Evolutionary conservation across 2,329 filamentous ascomycete genomes (phyloP).

Genomic region (Beauveria medogensis): DNA sequence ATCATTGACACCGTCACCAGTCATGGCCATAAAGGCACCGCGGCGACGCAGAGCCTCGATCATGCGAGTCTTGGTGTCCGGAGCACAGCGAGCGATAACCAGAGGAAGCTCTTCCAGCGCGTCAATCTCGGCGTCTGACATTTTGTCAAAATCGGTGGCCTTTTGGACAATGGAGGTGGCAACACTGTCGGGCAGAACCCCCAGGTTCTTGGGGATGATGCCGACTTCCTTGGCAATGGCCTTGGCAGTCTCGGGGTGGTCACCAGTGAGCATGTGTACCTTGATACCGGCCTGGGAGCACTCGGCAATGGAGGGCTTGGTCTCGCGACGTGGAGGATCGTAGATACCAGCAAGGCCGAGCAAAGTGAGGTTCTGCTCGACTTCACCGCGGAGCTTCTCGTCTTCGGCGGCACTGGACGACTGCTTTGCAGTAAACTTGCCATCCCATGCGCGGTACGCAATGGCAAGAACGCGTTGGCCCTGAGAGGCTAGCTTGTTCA

Average conservation of each 20-base stretch:
- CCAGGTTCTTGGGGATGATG: slow-evolving; percentile 59
- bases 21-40: slow-evolving; percentile 74
- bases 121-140: slow-evolving; percentile 70
- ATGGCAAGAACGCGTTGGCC: slow-evolving; percentile 67
- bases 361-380: slow-evolving; percentile 64
- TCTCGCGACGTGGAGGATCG: slow-evolving; percentile 77
- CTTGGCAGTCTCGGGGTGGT: slow-evolving; percentile 69
- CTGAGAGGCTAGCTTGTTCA: slow-evolving; percentile 53
- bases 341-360: slow-evolving; percentile 81
- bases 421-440: slow-evolving; percentile 35
- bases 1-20: slow-evolving; percentile 82
- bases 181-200: slow-evolving; percentile 51
- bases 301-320: slow-evolving; percentile 60
- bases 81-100: slow-evolving; percentile 77
- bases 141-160: slow-evolving; percentile 68
- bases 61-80: slow-evolving; percentile 84
- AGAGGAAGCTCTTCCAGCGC: slow-evolving; percentile 65
- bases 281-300: slow-evolving; percentile 67
- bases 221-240: slow-evolving; percentile 74
- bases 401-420: slow-evolving; percentile 29
- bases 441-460: slow-evolving; percentile 53
- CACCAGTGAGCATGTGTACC: slow-evolving; percentile 79
- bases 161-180: slow-evolving; percentile 65
- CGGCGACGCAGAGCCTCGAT: slow-evolving; percentile 79
- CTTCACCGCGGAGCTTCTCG: slow-evolving; percentile 44